These are phyloP conservation scores for Wickerhamomyces sydowiorum DNA, from an alignment of 805 yeast genomes.

Conservation along the genomic window DNA sequence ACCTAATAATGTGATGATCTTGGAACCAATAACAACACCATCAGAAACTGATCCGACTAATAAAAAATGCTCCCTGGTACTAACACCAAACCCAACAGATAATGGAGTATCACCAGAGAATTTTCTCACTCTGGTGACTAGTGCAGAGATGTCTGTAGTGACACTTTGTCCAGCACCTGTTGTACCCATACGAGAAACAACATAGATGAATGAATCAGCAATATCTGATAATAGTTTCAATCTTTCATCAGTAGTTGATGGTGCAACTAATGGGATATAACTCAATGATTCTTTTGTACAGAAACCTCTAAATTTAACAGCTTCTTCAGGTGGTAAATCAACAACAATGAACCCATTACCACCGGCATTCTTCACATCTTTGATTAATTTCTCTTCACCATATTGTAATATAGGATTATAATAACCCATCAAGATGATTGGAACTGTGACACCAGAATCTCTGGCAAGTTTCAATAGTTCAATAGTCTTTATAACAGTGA, in stretches of 20 bases:
- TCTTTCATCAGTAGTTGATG: conserved; percentile 91
- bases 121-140: conserved; percentile 71
- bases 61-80: conserved; percentile 85
- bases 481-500: conserved; percentile 62
- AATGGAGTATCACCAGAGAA: conserved; percentile 73
- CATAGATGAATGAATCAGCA: conserved; percentile 94
- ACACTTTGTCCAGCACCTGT: conserved; percentile 82
- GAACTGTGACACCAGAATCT: conserved; percentile 76
- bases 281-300: conserved; percentile 68
- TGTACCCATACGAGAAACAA: conserved; percentile 96
- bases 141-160: conserved; percentile 52
- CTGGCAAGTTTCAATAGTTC: conserved; percentile 75
- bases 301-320: conserved; percentile 72
- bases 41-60: conserved; percentile 73
- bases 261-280: conserved; percentile 93
- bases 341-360: conserved; percentile 94
- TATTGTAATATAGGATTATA: conserved; percentile 88
- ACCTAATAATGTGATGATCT: conserved; percentile 64
- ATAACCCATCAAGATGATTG: conserved; percentile 94
- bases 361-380: conserved; percentile 80
- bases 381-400: conserved; percentile 81
- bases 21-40: conserved; percentile 95
- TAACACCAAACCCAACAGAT: conserved; percentile 97
- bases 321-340: conserved; percentile 98
- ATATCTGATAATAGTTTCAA: conserved; percentile 70